These are phyloP conservation scores for Pythium aristosporum DNA, from an alignment of 352 stramenopile species.

Conservation along the genomic window DNA sequence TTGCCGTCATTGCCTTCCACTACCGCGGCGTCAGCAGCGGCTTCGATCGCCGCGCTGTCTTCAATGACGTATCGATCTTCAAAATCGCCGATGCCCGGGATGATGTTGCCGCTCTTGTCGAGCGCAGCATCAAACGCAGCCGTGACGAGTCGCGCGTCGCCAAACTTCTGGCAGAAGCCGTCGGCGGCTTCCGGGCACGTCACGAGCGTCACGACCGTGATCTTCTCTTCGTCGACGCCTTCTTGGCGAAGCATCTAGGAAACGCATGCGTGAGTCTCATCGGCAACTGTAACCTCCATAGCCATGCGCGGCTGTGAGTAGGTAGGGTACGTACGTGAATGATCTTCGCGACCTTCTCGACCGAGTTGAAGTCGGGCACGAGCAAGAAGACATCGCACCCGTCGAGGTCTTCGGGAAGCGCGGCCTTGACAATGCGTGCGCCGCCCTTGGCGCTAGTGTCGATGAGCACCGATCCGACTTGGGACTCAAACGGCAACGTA, in stretches of 20 bases:
- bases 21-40: constrained; percentile 32
- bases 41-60: constrained; percentile 35
- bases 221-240: constrained; percentile 72
- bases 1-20: constrained; percentile 30
- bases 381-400: constrained; percentile 68
- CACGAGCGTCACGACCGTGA: constrained; percentile 78
- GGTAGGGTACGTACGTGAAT: constrained; percentile 49
- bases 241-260: constrained; percentile 63
- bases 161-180: constrained; percentile 76
- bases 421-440: constrained; percentile 42
- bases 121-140: constrained; percentile 71
- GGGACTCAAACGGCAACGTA: constrained; percentile 67
- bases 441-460: constrained; percentile 29
- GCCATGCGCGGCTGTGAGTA: not conserved
- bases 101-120: constrained; percentile 55
- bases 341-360: constrained; percentile 69
- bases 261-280: not conserved
- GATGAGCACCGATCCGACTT: constrained; percentile 61
- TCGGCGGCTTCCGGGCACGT: constrained; percentile 80
- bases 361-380: constrained; percentile 56
- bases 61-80: constrained; percentile 66
- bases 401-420: constrained; percentile 63
- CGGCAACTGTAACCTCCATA: not conserved
- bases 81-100: constrained; percentile 77
- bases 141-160: constrained; percentile 72